A percentile compares a stretch with the other conserved stretches of the same genome.
Conservation (phyloP, 2,329 filamentous ascomycete species). For the Leptodontidium sp. region DNA sequence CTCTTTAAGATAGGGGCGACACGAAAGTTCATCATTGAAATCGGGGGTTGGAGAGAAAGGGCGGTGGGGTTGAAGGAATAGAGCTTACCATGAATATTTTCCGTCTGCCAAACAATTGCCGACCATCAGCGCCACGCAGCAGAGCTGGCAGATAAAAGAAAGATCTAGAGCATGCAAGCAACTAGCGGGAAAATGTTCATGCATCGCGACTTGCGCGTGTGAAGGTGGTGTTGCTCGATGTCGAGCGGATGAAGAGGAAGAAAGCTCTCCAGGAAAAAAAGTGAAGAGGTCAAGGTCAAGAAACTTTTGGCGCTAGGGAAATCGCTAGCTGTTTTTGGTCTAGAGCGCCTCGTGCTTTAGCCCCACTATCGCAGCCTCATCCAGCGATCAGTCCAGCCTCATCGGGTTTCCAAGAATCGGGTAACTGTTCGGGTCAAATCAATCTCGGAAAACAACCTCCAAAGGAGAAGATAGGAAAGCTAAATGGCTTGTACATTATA, state of each 20-base stretch:
- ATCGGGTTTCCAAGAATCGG: no score
- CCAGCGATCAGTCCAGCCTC: neutral
- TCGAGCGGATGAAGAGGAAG: neutral
- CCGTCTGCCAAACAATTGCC: neutral
- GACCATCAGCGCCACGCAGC: neutral
- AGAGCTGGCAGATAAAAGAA: neutral
- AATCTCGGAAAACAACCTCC: no score
- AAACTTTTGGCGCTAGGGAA: slow-evolving; percentile 11
- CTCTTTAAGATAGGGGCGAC: slow-evolving; percentile 67
- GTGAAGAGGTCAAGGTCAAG: slow-evolving; percentile 17
- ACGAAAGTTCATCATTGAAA: slow-evolving; percentile 61
- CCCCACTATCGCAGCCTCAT: slow-evolving; percentile 10
- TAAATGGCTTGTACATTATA: no score
- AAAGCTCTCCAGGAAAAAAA: neutral
- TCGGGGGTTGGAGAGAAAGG: neutral
- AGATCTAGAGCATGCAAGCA: neutral
- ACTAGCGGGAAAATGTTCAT: neutral
- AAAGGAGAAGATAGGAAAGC: no score
- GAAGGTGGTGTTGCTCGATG: slow-evolving; percentile 9
- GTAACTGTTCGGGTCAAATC: no score
- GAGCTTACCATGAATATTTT: neutral
- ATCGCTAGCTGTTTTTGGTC: neutral
- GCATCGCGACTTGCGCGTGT: neutral
- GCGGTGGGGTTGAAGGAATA: slow-evolving; percentile 7
- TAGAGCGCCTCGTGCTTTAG: neutral